A percentile compares a stretch with the other conserved stretches of the same genome.
Conservation (phyloP, 164 flowering plant genomes). For the Litsea cubeba region DNA sequence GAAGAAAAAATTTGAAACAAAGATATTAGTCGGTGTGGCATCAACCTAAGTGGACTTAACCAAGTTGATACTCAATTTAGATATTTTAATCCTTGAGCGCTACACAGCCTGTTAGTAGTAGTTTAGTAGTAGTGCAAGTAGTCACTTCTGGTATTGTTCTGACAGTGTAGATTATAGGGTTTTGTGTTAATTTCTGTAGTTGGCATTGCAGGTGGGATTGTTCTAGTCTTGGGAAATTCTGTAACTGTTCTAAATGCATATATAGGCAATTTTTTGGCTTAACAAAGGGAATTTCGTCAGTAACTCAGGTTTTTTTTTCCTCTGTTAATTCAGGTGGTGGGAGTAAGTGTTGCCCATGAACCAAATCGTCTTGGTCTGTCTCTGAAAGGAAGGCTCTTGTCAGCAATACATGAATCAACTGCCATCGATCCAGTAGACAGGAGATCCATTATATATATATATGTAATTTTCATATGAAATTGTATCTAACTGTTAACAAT, state of each 20-base stretch:
- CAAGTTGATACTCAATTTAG: background rate
- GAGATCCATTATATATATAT: constrained; percentile 28
- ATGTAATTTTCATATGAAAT: background rate
- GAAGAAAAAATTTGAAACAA: too few species aligned
- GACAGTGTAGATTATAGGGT: background rate
- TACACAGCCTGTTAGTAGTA: background rate
- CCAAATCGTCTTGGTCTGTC: constrained; percentile 45
- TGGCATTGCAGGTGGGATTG: background rate
- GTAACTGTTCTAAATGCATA: background rate
- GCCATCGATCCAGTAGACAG: constrained; percentile 42
- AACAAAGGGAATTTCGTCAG: background rate
- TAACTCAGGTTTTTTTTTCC: background rate
- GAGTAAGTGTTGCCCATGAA: constrained; percentile 49
- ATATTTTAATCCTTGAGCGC: background rate
- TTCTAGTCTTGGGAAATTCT: too few species aligned
- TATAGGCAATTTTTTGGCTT: background rate
- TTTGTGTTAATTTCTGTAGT: background rate
- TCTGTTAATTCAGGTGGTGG: constrained; percentile 48
- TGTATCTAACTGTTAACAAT: background rate
- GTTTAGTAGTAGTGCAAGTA: background rate
- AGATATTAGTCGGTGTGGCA: too few species aligned
- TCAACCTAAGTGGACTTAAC: background rate
- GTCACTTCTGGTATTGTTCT: background rate
- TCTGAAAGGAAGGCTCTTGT: constrained; percentile 45
- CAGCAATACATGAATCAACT: constrained; percentile 58